Percentiles rank a stretch among this genome's conserved stretches.
phyloP scores from a whole-genome alignment of 345 rosid species.

The Populus tremula region DNA sequence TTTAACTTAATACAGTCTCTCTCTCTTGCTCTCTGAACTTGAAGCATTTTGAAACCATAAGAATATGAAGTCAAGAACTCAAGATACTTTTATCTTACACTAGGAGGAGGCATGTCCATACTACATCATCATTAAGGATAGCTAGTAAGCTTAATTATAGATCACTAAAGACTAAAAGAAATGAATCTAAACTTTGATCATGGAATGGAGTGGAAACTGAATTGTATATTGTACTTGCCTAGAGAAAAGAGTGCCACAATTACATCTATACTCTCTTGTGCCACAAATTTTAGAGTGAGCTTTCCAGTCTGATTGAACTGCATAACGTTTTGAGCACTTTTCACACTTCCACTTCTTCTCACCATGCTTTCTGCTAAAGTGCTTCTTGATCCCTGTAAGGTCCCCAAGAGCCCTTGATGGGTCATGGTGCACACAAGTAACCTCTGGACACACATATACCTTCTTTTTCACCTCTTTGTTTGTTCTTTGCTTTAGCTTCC shows the following conservation, averaged over 20 bases:
- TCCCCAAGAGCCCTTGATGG: slow-evolving; percentile 65
- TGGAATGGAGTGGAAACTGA: not conserved
- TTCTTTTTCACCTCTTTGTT: slow-evolving; percentile 48
- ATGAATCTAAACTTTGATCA: not conserved
- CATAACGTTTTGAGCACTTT: slow-evolving; percentile 58
- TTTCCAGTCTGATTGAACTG: slow-evolving; percentile 69
- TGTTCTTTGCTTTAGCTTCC: slow-evolving; percentile 62
- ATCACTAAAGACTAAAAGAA: not conserved
- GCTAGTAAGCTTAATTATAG: not conserved
- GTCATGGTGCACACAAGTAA: slow-evolving; percentile 52
- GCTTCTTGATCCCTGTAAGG: slow-evolving; percentile 67
- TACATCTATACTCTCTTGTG: slow-evolving; percentile 60
- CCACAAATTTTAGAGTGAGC: slow-evolving; percentile 66
- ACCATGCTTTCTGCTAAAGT: slow-evolving; percentile 55
- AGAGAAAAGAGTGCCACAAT: slow-evolving; percentile 60
- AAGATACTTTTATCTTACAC: not conserved
- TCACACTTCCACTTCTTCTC: slow-evolving; percentile 72
- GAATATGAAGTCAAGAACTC: not conserved
- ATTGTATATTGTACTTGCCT: slow-evolving; percentile 29
- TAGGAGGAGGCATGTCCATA: not conserved
- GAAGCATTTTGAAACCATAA: not conserved
- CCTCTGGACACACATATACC: slow-evolving; percentile 58
- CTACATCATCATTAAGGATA: not conserved
- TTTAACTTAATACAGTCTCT: not conserved
- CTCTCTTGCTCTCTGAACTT: not conserved